These are phyloP conservation scores for Euclidium syriacum DNA, from an alignment of 345 rosid species.

Conservation along the genomic window DNA sequence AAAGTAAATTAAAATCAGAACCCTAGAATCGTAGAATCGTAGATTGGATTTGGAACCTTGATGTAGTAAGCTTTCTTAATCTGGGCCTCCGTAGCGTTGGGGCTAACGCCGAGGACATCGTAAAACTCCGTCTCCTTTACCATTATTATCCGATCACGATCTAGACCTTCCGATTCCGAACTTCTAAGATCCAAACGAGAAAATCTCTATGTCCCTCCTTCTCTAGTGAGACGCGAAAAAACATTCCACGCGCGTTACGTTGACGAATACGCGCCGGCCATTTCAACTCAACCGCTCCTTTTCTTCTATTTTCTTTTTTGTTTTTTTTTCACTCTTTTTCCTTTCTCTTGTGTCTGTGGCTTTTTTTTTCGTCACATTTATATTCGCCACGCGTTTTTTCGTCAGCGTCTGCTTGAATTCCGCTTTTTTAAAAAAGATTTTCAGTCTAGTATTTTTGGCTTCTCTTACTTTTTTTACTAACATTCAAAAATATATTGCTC, in stretches of 20 bases:
- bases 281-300: constrained; percentile 24
- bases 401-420: constrained; percentile 16
- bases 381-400: constrained; percentile 27
- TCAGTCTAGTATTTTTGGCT: no score
- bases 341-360: background rate
- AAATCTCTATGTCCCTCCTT: background rate
- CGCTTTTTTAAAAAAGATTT: no score
- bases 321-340: background rate
- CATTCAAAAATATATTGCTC: no score
- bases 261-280: constrained; percentile 12
- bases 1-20: background rate
- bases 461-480: no score
- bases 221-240: background rate
- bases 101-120: constrained; percentile 91
- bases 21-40: background rate
- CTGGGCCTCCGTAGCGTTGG: constrained; percentile 86
- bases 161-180: background rate
- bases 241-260: constrained; percentile 19
- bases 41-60: constrained; percentile 45
- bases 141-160: constrained; percentile 40
- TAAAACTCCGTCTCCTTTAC: constrained; percentile 91
- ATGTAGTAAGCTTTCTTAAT: constrained; percentile 96
- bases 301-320: background rate
- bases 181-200: constrained; percentile 8
- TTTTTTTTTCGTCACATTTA: constrained; percentile 7